Base-by-base conservation (phyloP, 805 yeast species). In the Candida methanosorbosa region DNA sequence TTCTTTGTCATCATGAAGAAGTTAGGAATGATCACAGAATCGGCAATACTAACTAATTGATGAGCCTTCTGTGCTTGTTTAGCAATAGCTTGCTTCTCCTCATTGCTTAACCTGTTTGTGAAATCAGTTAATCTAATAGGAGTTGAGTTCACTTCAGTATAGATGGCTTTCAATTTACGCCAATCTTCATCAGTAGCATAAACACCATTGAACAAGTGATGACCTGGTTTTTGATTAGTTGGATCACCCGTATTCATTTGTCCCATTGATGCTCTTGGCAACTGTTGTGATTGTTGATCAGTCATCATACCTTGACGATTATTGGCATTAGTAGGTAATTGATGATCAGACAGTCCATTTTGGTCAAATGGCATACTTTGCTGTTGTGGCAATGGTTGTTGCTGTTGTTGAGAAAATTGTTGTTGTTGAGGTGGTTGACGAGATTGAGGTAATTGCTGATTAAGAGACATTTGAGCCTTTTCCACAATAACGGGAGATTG, bases 1-100 rank as follows among this genome's bases (percentile, higher is more conserved):
- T 81, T 82, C 46, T 79, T 76, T 1, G 94, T 81, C 40, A 84
- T 64, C 38, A 81, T 70, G 50, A 73, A 86, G 48, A 83, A 84
- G 49, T 82, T 78, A 25, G 94, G 86, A 27, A 84, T 75, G 29
- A 86, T 65, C 22, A 56, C 47, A 40, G 79, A 79, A 50, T 85
- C 94, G 14, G 81, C 80, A 41, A 79, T 70, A 25, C 76, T 68
- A 54, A 72, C 75, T 42, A 81, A 67, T 46, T 75, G 81, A 22
- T 82, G 65, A 21, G 73, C 63, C 28, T 65, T 67, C 29, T 63
- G 65, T 45, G 76, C 67, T 18, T 72, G 66, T 16, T 76, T 72
- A 29, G 72, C 63, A 18, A 80, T 80, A 33, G 63, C 63, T 27
- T 64, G 69, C 56, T 81, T 82, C 44, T 84, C 90, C 21, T 72